phyloP scores from a whole-genome alignment of 1,139 yeast genomes.

The Zygosaccharomyces pseudobailii region DNA sequence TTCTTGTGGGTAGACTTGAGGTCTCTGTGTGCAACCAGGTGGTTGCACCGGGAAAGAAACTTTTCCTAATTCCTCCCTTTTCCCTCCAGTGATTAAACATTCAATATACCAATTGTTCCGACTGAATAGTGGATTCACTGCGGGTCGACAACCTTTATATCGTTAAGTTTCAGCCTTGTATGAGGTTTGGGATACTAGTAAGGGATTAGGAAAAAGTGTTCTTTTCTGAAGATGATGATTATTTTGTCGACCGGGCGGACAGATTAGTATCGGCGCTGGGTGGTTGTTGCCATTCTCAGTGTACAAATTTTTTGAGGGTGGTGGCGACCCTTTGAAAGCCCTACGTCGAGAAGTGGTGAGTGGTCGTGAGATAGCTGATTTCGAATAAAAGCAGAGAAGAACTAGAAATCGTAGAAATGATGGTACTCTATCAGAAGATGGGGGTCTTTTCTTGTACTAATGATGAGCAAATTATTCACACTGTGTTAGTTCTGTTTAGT shows the following conservation, averaged over 20 bases:
- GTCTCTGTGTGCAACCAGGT: conserved; percentile 10
- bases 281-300: conserved; percentile 30
- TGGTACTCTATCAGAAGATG: conserved; percentile 11
- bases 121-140: conserved; percentile 36
- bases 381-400: conserved; percentile 1
- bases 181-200: conserved; percentile 19
- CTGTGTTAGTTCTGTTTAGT: conserved; percentile 35
- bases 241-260: conserved; percentile 40
- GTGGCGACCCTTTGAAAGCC: conserved; percentile 16
- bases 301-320: conserved; percentile 35
- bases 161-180: conserved; percentile 41
- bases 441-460: conserved; percentile 6
- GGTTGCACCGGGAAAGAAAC: conserved; percentile 13
- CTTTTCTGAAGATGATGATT: conserved; percentile 31
- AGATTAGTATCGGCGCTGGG: conserved; percentile 32
- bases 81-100: conserved; percentile 26
- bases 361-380: conserved; percentile 39
- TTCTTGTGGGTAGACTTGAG: not conserved
- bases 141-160: conserved; percentile 35
- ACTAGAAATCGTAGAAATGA: conserved; percentile 1
- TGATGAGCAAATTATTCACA: conserved; percentile 37
- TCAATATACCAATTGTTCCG: conserved; percentile 37
- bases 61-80: not conserved
- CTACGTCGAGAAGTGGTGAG: conserved; percentile 35
- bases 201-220: conserved; percentile 1